phyloP scores from a whole-genome alignment of 23 red algal genomes.

The Gracilaria gracilis region DNA sequence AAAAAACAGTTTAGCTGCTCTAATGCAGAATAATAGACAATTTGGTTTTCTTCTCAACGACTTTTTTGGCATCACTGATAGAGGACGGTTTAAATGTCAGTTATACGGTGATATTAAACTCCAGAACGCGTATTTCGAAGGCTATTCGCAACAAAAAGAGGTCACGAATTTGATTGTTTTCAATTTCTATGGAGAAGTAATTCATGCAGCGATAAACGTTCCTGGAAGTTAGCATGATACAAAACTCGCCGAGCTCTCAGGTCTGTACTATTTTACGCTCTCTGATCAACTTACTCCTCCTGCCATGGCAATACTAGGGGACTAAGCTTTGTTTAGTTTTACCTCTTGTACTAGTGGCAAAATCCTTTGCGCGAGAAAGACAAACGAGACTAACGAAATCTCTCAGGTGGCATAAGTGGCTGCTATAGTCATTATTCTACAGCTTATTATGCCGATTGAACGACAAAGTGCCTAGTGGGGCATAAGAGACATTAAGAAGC shows the following conservation, averaged over 20 bases:
- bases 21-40: not conserved
- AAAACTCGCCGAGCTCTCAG: not conserved
- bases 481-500: no score
- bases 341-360: no score
- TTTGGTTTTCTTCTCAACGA: not conserved
- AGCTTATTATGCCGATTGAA: no score
- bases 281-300: not conserved
- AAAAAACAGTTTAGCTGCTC: not conserved
- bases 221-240: slow-evolving; percentile 22
- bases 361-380: no score
- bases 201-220: slow-evolving; percentile 45
- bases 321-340: not conserved
- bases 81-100: not conserved
- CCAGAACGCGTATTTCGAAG: slow-evolving; percentile 23
- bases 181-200: not conserved
- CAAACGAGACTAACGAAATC: not conserved
- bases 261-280: slow-evolving; percentile 13
- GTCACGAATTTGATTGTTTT: slow-evolving; percentile 28
- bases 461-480: no score
- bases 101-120: not conserved
- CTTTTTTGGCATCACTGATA: not conserved
- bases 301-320: slow-evolving; percentile 16
- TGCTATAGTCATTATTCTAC: no score
- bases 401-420: no score
- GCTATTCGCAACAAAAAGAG: not conserved